A percentile compares a stretch with the other conserved stretches of the same genome.
These are phyloP conservation scores for Metarhizium humberi DNA, from an alignment of 2,329 filamentous ascomycete genomes.

Conservation along the genomic window DNA sequence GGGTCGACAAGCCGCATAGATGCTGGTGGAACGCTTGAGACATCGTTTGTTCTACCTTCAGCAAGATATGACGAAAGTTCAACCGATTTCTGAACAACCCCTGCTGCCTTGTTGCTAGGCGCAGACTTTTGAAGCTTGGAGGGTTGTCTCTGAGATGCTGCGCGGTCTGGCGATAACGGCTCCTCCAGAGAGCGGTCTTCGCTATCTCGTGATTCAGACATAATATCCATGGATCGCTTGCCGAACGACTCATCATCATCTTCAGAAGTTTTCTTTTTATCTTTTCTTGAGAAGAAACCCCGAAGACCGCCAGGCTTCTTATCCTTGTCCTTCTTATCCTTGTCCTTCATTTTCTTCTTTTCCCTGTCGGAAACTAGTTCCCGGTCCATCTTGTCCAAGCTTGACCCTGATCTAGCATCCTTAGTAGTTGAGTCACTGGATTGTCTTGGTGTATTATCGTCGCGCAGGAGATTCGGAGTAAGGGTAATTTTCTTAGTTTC, in stretches of 20 bases:
- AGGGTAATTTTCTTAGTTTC: conserved; percentile 97
- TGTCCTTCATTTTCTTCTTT: conserved; percentile 66
- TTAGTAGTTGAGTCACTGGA: conserved; percentile 30
- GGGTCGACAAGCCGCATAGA: conserved; percentile 51
- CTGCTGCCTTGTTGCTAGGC: conserved; percentile 29
- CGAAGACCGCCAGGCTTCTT: conserved; percentile 49
- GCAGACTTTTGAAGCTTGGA: conserved; percentile 65
- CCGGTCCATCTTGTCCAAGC: conserved; percentile 60
- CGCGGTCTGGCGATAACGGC: conserved; percentile 31
- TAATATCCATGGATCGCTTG: conserved; percentile 52
- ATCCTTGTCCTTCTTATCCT: conserved; percentile 61
- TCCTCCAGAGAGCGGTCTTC: conserved; percentile 32
- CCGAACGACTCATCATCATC: conserved; percentile 53
- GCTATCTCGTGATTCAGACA: conserved; percentile 32
- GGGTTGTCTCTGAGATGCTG: conserved; percentile 41
- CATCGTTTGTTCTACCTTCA: conserved; percentile 39
- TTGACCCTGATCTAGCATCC: conserved; percentile 49
- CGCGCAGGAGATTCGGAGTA: conserved; percentile 82
- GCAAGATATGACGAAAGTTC: conserved; percentile 34
- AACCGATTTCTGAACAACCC: conserved; percentile 21
- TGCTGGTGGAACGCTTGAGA: conserved; percentile 45
- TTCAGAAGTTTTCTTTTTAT: conserved; percentile 46
- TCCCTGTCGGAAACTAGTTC: conserved; percentile 56
- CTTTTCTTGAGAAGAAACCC: conserved; percentile 53
- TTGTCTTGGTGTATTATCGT: conserved; percentile 58